A percentile compares a stretch with the other conserved stretches of the same genome.
Conservation (phyloP, 352 stramenopile genomes). For the Phytophthora aleatoria region DNA sequence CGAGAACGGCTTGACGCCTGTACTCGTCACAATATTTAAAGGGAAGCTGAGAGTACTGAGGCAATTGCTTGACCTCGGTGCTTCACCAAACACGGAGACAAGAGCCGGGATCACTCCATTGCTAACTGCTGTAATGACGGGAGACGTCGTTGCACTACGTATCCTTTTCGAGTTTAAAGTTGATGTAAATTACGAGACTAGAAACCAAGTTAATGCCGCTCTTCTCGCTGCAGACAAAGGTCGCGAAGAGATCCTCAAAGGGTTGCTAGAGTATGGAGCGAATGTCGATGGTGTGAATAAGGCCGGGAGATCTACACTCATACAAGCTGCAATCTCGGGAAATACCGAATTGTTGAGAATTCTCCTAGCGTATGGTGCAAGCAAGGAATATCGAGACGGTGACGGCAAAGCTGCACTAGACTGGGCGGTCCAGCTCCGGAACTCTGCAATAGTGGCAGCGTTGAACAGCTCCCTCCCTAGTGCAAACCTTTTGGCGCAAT, state of each 20-base stretch:
- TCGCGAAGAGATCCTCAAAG: slow-evolving; percentile 36
- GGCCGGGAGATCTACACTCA: slow-evolving; percentile 41
- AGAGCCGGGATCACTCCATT: slow-evolving; percentile 54
- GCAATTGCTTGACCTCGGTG: slow-evolving; percentile 52
- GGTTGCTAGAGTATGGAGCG: slow-evolving; percentile 44
- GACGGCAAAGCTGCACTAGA: slow-evolving; percentile 39
- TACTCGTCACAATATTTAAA: slow-evolving; percentile 53
- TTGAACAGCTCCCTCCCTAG: slow-evolving; percentile 35
- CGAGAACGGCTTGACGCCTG: slow-evolving; percentile 55
- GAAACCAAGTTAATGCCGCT: slow-evolving; percentile 36
- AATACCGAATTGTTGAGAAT: slow-evolving; percentile 44
- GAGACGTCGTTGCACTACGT: slow-evolving; percentile 49
- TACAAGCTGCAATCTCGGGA: slow-evolving; percentile 51
- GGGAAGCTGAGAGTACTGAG: slow-evolving; percentile 41
- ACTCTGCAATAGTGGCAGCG: slow-evolving; percentile 33
- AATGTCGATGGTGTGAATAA: slow-evolving; percentile 40
- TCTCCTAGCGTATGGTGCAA: slow-evolving; percentile 48
- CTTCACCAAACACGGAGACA: slow-evolving; percentile 51
- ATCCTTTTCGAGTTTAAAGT: slow-evolving; percentile 58
- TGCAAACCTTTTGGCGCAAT: slow-evolving; percentile 32
- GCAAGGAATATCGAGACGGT: slow-evolving; percentile 32
- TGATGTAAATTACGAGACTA: slow-evolving; percentile 44
- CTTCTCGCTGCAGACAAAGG: slow-evolving; percentile 62
- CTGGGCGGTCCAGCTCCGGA: slow-evolving; percentile 37
- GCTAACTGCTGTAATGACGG: slow-evolving; percentile 46